Evolutionary conservation across 352 stramenopile genomes (phyloP), one percentile per base, ranked within the genome.

Genomic region (Nothophytophthora sp.): DNA sequence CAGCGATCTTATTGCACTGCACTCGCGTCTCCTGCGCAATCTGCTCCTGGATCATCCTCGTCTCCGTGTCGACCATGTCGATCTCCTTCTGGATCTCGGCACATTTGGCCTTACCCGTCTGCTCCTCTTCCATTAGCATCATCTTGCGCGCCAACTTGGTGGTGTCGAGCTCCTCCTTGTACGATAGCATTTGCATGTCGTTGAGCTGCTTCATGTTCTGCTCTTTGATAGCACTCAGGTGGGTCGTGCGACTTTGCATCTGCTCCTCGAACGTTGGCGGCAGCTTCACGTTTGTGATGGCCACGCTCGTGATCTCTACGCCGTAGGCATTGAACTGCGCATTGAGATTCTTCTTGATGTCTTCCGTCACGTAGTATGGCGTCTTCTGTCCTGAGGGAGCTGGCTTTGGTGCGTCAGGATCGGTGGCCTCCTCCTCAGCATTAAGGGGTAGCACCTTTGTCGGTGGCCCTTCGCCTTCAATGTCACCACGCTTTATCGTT

Each of bases 161-260:
- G 44, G 70, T 77, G 38, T 83, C 66, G 35, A 80, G 70, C 50
- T 75, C 69, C 32, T 82, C 70, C 50, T 77, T 76, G 60, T 78
- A 77, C 24, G 70, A 60, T 44, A 93, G 60, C 65, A 83, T 67
- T 43, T 88, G 75, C 81, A 92, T 88, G 63, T 82, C 76, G 43
- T 61, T 80, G 55, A 89, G 73, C 46, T 88, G 81, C 60, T 92
- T 84, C 81, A 92, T 90, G 32, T 76, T 84, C 46, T 90, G 71
- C 57, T 88, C 72, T 42, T 83, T 81, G 62, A 88, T 81, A 22
- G 79, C 57, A 39, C 72, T 86, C 43, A 78, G 60, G 27, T 88
- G 67, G 29, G 83, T 76, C 43, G 81, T 90, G 44, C 79, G 83
- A 37, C 75, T 73, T 28, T 77, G 56, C 79, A 90, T 89, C 47